Conservation (phyloP, 371 early-diverging fungal species). For the Zopfochytrium polystomum region DNA sequence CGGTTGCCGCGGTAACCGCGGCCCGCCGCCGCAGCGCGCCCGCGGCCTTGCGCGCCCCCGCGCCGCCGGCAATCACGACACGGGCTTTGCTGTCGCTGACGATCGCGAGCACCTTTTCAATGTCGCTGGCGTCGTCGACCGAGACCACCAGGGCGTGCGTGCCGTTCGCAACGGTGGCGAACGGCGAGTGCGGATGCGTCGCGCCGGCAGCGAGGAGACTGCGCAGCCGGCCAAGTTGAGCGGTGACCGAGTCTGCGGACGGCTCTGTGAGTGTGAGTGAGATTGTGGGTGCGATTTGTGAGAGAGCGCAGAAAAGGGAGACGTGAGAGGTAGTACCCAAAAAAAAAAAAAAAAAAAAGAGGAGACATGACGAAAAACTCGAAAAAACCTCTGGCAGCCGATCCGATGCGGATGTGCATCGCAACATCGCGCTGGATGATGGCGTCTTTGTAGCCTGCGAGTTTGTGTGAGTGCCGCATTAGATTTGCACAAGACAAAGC, state of each 20-base stretch:
- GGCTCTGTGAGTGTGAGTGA: background rate
- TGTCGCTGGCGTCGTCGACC: slow-evolving; percentile 68
- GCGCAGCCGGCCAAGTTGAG: slow-evolving; percentile 63
- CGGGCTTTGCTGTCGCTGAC: background rate
- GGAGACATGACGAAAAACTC: background rate
- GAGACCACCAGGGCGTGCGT: slow-evolving; percentile 57
- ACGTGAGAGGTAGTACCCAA: background rate
- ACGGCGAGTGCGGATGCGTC: slow-evolving; percentile 29
- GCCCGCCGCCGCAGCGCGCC: slow-evolving; percentile 17
- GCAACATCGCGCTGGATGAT: slow-evolving; percentile 62
- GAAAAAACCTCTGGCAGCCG: slow-evolving; percentile 18
- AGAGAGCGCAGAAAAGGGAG: background rate
- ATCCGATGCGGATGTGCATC: slow-evolving; percentile 47
- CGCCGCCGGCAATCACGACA: slow-evolving; percentile 58
- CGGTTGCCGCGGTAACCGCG: no score
- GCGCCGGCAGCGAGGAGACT: slow-evolving; percentile 32
- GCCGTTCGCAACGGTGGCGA: slow-evolving; percentile 55
- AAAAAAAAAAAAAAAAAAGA: background rate
- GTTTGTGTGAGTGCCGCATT: no score
- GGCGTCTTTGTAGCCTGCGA: slow-evolving; percentile 42
- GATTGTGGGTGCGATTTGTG: background rate
- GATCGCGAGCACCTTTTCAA: slow-evolving; percentile 61
- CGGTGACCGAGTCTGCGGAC: slow-evolving; percentile 50
- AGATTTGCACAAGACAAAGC: no score
- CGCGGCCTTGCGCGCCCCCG: slow-evolving; percentile 70